A percentile compares a stretch with the other conserved stretches of the same genome.
Evolutionary conservation across 2,329 filamentous ascomycete genomes (phyloP).

Genomic region (Hymenoscyphus salicellus): DNA sequence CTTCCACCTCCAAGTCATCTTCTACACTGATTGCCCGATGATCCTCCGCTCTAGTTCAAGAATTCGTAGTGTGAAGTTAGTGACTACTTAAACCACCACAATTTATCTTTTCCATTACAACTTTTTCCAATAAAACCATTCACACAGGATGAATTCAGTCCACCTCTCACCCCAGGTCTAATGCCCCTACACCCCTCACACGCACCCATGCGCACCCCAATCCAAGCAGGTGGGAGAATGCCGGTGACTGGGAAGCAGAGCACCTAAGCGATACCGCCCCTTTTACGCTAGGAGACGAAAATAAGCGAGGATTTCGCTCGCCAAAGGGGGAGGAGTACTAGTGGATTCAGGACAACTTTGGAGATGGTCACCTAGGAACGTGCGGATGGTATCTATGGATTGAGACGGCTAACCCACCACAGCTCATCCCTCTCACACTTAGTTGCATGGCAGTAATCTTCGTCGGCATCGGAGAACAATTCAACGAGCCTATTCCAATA

Average conservation of each 20-base stretch:
- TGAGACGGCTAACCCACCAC: conserved; percentile 20
- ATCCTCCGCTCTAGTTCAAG: too few species aligned
- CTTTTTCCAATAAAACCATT: too few species aligned
- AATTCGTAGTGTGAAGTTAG: too few species aligned
- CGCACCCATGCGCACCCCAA: conserved; percentile 14
- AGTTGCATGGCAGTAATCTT: conserved; percentile 23
- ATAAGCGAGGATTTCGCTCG: conserved; percentile 14
- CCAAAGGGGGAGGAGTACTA: conserved; percentile 13
- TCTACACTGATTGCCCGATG: too few species aligned
- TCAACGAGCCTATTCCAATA: conserved; percentile 15
- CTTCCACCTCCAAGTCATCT: too few species aligned
- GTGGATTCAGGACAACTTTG: conserved; percentile 44
- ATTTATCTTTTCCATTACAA: too few species aligned
- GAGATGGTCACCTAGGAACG: conserved; percentile 36
- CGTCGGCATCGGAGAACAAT: conserved; percentile 17
- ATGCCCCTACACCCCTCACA: conserved; percentile 15
- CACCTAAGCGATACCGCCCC: conserved; percentile 22
- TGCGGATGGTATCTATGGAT: conserved; percentile 22
- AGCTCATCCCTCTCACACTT: conserved; percentile 21
- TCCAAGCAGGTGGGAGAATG: conserved; percentile 21
- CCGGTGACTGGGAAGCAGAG: conserved; percentile 19
- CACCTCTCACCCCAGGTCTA: conserved; percentile 20
- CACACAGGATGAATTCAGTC: too few species aligned
- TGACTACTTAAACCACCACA: too few species aligned
- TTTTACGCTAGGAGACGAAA: conserved; percentile 21